phyloP scores from a whole-genome alignment of 768 basidiomycete genomes.

The Gloeostereum incarnatum region DNA sequence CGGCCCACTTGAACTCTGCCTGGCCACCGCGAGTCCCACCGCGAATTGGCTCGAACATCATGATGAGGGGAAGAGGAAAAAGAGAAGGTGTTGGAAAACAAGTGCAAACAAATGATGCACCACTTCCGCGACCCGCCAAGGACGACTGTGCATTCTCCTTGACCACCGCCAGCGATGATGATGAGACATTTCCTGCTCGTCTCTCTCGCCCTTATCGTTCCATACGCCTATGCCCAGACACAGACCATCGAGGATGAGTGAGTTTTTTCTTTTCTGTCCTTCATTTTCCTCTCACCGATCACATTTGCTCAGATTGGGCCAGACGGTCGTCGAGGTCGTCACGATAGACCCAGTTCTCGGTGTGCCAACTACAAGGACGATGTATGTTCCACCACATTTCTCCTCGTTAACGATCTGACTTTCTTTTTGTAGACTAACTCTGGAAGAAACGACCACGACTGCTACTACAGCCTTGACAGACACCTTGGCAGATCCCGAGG shows the following conservation, averaged over 20 bases:
- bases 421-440: not conserved
- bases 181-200: too few relatives aligned
- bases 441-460: not conserved
- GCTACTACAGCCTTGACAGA: not conserved
- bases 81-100: not conserved
- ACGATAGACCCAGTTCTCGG: too few relatives aligned
- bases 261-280: too few relatives aligned
- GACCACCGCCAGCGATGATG: too few relatives aligned
- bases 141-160: too few relatives aligned
- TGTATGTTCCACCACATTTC: not conserved
- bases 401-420: not conserved
- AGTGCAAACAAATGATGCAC: too few relatives aligned
- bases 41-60: constrained; percentile 78
- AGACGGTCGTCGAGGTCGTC: not conserved
- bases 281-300: too few relatives aligned
- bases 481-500: not conserved
- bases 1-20: constrained; percentile 87
- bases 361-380: too few relatives aligned
- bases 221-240: too few relatives aligned
- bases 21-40: constrained; percentile 90
- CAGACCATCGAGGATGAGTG: too few relatives aligned
- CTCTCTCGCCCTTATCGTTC: too few relatives aligned
- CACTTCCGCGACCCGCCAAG: too few relatives aligned
- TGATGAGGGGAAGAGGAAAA: not conserved
- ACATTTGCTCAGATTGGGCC: not conserved